Base-by-base conservation (phyloP, 2,329 filamentous ascomycete genomes). In the Colletotrichum sidae region DNA sequence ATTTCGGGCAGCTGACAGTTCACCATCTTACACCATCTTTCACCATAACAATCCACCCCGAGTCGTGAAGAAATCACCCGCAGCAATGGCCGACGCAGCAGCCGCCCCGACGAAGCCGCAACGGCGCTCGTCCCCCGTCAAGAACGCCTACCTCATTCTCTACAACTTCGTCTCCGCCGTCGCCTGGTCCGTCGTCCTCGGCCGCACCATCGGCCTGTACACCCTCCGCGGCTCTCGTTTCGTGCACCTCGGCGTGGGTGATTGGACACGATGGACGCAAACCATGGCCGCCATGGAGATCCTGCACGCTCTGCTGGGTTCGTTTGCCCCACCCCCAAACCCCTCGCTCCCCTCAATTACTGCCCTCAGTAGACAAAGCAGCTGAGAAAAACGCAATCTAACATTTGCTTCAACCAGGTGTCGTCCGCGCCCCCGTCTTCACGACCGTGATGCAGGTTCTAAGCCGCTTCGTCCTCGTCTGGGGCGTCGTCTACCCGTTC, bases 401-500 rank as follows among this genome's bases (percentile, higher is more conserved):
- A 67, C 62, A 2, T 13, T 10, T 0, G 10, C n/a, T 12, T 11
- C 34, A 25, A 6, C 25, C 57, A 94, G 92, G 93, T 63, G 77
- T 98, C 73, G 95, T 99, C 56, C 89, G 95, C 73, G 90, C 95
- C 1, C 94, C 95, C 2, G 78, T 97, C 72, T 71, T 91, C 71
- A 98, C 96, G 6, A 98, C 96, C 6, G 78, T 87, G 42, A 94
- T 97, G 89, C 96, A 99, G 79, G 94, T 98, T 68, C 86, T 92
- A 25, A 93, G 89, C 63, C 93, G 96, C 56, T 87, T 97, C 72
- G 87, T 97, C 69, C 90, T 98, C 69, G 92, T 97, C 70, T 97
- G 94, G 93, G 90, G 87, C 70, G 85, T 98, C 68, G 89, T 93
- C 73, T 85, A 89, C 74, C 83, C 85, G 45, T 97, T 95, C 81